Evolutionary conservation across 177 flowering plant species (phyloP).

Genomic region (Telopea speciosissima): DNA sequence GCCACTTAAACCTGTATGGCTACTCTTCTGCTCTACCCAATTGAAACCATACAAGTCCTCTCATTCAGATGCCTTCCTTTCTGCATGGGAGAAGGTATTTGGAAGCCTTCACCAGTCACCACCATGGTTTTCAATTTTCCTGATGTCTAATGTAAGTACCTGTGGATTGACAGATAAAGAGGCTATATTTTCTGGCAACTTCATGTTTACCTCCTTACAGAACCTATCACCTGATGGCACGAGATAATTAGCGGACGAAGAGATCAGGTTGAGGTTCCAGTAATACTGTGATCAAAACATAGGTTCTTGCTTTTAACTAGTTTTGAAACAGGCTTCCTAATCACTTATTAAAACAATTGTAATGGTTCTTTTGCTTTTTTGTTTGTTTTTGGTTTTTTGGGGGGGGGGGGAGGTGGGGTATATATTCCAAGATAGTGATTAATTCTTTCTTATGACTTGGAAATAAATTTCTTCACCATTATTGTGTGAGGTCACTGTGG

Average conservation of each 20-base stretch:
- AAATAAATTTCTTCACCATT: not conserved
- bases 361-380: too few relatives aligned
- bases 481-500: not conserved
- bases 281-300: not conserved
- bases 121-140: not conserved
- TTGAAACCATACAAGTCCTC: too few relatives aligned
- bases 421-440: not conserved
- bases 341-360: constrained; percentile 1
- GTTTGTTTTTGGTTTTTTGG: too few relatives aligned
- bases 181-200: constrained; percentile 82
- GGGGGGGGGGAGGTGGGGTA: too few relatives aligned
- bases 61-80: not conserved
- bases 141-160: not conserved
- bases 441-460: constrained; percentile 2
- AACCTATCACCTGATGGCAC: constrained; percentile 8
- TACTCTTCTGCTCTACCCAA: not conserved
- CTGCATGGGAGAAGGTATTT: not conserved
- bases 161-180: constrained; percentile 58
- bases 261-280: not conserved
- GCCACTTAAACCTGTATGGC: not conserved
- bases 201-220: constrained; percentile 64
- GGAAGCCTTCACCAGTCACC: not conserved
- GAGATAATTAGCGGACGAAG: not conserved
- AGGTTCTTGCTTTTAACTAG: not conserved
- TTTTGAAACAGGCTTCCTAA: not conserved